Base-by-base conservation (phyloP, 2,329 filamentous ascomycete genomes). In the Fusarium foetens region DNA sequence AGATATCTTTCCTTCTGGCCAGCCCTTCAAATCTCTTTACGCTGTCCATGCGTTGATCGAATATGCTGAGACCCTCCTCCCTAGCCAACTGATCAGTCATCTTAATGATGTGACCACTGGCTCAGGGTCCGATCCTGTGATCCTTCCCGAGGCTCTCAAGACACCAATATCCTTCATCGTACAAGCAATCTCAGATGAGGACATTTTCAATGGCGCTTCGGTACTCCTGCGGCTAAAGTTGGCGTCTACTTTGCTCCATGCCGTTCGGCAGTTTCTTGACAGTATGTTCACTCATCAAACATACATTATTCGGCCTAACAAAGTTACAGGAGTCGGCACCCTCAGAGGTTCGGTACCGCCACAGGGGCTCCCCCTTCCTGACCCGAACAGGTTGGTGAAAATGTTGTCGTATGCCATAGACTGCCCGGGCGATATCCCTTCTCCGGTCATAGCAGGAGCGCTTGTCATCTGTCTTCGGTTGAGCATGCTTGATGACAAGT, bases 11-110 rank as follows among this genome's bases (percentile, higher is more conserved):
- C 91, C 92, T 11, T 80, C 88, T 3, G 86, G 88, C 1, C 90
- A 92, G 65, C 91, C 92, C 4, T 94, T 90, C 83, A 92, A 92
- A 74, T 90, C 90, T 4, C 84, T 94, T 1, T 97, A 95, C 78
- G 91, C 92, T 6, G 81, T 94, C 2, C 87, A 92, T 76, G 89
- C 91, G 2, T 84, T 97, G 42, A 83, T 85, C 27, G 86, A 90
- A 60, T 92, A 91, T 77, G 84, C 94, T 42, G 82, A 84, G 31
- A 81, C 76, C 13, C 72, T 81, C 68, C 83, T 83, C 78, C 82
- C 76, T 74, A 75, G 59, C 43, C 70, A 51, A 33, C 38, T 51
- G 29, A 53, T 27, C 16, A 43, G 66, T 36, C 63, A 66, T n/a
- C 29, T 41, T 4, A 12, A 36, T 36, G 48, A 53, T 45, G 63